Percentiles rank a stretch among this genome's conserved stretches.
Evolutionary conservation across 2,329 filamentous ascomycete species (phyloP).

Genomic region (Colletotrichum brevisporum): DNA sequence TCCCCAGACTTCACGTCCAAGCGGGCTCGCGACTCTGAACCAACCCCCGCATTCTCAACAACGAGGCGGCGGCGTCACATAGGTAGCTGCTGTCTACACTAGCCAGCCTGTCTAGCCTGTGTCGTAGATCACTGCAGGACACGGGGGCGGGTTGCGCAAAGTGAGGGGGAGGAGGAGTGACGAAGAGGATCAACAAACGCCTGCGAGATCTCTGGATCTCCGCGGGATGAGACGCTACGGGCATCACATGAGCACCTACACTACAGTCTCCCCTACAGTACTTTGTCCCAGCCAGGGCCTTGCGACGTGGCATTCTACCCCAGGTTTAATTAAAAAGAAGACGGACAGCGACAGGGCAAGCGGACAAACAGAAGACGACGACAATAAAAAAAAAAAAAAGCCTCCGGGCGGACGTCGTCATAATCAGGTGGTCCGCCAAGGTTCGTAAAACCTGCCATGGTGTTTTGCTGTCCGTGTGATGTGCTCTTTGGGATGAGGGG

Average conservation of each 20-base stretch:
- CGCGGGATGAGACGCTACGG: conserved; percentile 15
- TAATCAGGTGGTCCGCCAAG: conserved; percentile 12
- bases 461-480: not conserved
- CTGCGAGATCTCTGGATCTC: conserved; percentile 13
- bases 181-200: not conserved
- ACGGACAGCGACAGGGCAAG: not conserved
- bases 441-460: not conserved
- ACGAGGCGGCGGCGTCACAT: too few relatives aligned
- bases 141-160: too few relatives aligned
- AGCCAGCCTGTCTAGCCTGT: not conserved
- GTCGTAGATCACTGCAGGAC: conserved; percentile 13
- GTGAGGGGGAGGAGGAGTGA: too few relatives aligned
- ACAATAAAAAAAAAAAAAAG: not conserved
- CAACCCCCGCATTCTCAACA: too few relatives aligned
- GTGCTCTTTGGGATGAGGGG: not conserved
- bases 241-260: conserved; percentile 10
- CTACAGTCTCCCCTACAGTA: not conserved
- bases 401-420: not conserved
- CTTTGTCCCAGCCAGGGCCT: too few relatives aligned
- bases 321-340: not conserved
- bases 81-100: too few relatives aligned
- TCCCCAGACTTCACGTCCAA: too few relatives aligned
- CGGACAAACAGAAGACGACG: not conserved
- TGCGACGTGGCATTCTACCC: not conserved
- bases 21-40: too few relatives aligned